Percentiles rank a stretch among this genome's conserved stretches.
Evolutionary conservation across 2,329 filamentous ascomycete genomes (phyloP).

Genomic region (Ambrosiella beaveri): DNA sequence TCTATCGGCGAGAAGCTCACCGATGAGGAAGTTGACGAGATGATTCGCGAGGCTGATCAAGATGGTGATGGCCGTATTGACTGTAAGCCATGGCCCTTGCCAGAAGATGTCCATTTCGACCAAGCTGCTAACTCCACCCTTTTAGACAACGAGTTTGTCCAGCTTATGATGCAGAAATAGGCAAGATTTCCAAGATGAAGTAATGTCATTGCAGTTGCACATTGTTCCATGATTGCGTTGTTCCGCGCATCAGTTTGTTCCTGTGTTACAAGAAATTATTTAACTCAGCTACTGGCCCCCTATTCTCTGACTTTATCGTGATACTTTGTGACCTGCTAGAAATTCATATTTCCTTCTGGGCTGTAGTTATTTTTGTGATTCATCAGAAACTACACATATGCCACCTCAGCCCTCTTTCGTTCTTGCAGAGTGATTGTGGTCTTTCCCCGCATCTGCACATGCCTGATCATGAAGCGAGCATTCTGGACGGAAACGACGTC

Average conservation of each 20-base stretch:
- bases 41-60: slow-evolving; percentile 83
- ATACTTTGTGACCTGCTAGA: no score
- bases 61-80: slow-evolving; percentile 79
- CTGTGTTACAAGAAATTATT: background rate
- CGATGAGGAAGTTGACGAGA: slow-evolving; percentile 81
- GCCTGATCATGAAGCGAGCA: no score
- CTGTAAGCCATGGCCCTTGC: slow-evolving; percentile 36
- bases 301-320: no score
- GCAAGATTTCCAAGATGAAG: background rate
- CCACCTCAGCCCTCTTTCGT: no score
- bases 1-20: slow-evolving; percentile 84
- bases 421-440: background rate
- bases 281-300: no score
- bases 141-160: slow-evolving; percentile 77
- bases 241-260: background rate
- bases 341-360: no score
- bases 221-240: background rate
- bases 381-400: no score
- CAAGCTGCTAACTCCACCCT: background rate
- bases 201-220: slow-evolving; percentile 2
- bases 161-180: slow-evolving; percentile 95
- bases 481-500: no score
- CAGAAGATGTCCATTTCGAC: slow-evolving; percentile 13
- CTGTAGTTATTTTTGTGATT: no score
- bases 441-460: background rate